Base-by-base conservation (phyloP, 2,329 filamentous ascomycete species). In the Pseudohalonectria lignicola region DNA sequence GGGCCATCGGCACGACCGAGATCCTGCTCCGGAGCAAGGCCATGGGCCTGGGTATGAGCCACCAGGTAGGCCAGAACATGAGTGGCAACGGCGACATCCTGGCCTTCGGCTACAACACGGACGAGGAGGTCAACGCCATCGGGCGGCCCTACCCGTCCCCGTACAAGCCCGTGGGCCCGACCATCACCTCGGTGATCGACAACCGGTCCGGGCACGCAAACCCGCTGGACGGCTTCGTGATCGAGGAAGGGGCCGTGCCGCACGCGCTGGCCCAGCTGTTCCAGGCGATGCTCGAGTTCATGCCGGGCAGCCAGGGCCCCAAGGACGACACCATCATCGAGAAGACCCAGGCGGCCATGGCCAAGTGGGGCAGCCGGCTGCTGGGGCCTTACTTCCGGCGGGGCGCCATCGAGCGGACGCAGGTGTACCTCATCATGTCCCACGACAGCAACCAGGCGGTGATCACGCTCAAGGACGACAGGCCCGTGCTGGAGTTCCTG, bases 11-110 rank as follows among this genome's bases (percentile, higher is more conserved):
- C 2, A 79, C 76, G 0, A 81, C 78, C 0, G 78, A 82, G 51
- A 81, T 80, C 34, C 55, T 81, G 23, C 63, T 81, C 5, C 60
- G 76, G 33, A 79, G 74, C 47, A 75, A 66, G 50, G 61, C 69
- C 37, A 63, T 74, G 50, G 77, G 78, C 0, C 53, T 83, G 10
- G 47, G 57, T 0, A 67, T 77, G 60, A 81, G 76, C 45, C 59
- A 69, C 13, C 60, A 63, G 33, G 60, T 81, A 8, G 76, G 76
- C 5, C 63, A 65, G 40, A 67, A 69, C 40, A 79, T 79, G 67
- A 76, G 73, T 47, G 77, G 77, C 3, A 82, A 82, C 47, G 77
- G 78, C 3, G 77, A 82, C 45, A 75, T 81, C 47, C 52, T 82
- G 13, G 71, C 68, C 3, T 82, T 81, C 52, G 76, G 71, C 3